Evolutionary conservation across 306 rosid genomes (phyloP).

Genomic region (Cicer chorassanicum): DNA sequence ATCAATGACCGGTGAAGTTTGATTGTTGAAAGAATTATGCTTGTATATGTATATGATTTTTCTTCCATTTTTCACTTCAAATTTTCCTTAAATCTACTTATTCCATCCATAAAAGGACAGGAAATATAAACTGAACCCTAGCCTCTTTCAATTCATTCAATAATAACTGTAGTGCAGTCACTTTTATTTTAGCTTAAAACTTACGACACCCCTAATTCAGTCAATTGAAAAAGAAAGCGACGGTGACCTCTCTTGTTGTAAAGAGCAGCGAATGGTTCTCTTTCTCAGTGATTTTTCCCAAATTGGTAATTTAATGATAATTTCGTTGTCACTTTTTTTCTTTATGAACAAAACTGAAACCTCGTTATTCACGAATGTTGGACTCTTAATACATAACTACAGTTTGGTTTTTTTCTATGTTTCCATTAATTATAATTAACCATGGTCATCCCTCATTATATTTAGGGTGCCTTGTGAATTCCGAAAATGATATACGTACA

Average conservation of each 20-base stretch:
- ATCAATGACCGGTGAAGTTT: no score
- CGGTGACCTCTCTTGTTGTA: constrained; percentile 35
- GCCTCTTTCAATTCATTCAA: constrained; percentile 47
- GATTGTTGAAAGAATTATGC: no score
- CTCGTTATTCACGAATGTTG: constrained; percentile 62
- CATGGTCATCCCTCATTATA: no score
- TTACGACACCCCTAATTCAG: constrained; percentile 17
- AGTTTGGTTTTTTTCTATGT: no score
- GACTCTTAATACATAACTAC: constrained; percentile 39
- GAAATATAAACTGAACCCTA: background rate
- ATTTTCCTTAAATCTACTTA: background rate
- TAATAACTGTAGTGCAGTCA: constrained; percentile 31
- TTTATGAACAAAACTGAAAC: constrained; percentile 48
- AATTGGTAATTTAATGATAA: constrained; percentile 53
- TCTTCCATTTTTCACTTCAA: background rate
- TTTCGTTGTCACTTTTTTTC: constrained; percentile 31
- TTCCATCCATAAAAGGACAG: constrained; percentile 10
- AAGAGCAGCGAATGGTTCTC: constrained; percentile 16
- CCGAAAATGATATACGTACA: no score
- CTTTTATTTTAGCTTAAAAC: constrained; percentile 45
- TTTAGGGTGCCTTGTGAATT: no score
- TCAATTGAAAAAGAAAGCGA: constrained; percentile 41
- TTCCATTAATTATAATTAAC: no score
- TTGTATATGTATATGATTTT: no score
- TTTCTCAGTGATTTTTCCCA: constrained; percentile 44